Percentiles rank a stretch among this genome's conserved stretches.
Evolutionary conservation across 257 asterid species (phyloP).

Genomic region (Solanum tarijense): DNA sequence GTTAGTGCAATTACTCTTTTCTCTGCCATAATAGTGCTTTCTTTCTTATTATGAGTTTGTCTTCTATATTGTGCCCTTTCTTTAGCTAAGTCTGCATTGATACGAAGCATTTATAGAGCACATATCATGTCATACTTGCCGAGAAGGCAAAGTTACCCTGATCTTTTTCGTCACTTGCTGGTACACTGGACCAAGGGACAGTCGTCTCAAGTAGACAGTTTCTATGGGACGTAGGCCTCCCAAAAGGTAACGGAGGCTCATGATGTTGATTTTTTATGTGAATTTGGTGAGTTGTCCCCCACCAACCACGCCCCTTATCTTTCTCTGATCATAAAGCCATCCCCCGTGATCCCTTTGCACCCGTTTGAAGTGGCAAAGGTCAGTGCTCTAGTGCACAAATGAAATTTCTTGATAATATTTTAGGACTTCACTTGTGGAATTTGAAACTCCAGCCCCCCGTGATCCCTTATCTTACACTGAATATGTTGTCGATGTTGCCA

Average conservation of each 20-base stretch:
- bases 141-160: background rate
- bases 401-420: background rate
- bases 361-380: background rate
- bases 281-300: background rate
- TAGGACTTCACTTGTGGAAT: background rate
- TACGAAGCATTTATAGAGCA: background rate
- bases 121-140: background rate
- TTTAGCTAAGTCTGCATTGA: background rate
- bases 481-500: too few relatives aligned
- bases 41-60: background rate
- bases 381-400: background rate
- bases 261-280: background rate
- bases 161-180: too few relatives aligned
- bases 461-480: too few relatives aligned
- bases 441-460: background rate
- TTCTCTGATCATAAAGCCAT: background rate
- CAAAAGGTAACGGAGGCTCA: background rate
- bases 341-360: too few relatives aligned
- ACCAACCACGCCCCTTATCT: background rate
- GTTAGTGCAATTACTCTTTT: background rate
- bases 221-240: background rate
- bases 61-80: background rate
- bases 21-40: background rate
- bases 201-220: background rate
- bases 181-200: background rate